These are phyloP conservation scores for Alternaria burnsii DNA, from an alignment of 2,329 filamentous ascomycete genomes.

Conservation along the genomic window DNA sequence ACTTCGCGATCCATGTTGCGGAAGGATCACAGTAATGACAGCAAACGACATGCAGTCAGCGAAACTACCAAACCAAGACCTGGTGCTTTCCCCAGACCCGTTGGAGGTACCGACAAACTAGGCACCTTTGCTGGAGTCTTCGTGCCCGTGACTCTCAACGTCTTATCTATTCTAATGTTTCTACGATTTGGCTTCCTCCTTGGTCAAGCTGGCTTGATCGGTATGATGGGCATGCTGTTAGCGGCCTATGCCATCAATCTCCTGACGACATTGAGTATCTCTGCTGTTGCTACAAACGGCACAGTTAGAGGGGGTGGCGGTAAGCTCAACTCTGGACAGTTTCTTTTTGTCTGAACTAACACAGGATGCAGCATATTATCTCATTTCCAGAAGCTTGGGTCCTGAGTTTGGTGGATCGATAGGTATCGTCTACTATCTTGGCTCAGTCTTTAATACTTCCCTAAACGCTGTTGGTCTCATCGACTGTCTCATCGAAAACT, in stretches of 20 bases:
- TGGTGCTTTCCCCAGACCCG: constrained; percentile 52
- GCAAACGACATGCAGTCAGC: constrained; percentile 34
- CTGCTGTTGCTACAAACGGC: constrained; percentile 88
- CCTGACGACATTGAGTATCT: constrained; percentile 85
- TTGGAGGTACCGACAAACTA: constrained; percentile 67
- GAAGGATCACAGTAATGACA: constrained; percentile 16
- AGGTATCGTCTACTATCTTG: constrained; percentile 87
- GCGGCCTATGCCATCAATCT: constrained; percentile 82
- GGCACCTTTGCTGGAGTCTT: constrained; percentile 74
- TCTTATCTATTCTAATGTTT: constrained; percentile 92
- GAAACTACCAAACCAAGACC: constrained; percentile 42
- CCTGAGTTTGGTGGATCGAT: constrained; percentile 91
- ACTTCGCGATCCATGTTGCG: constrained; percentile 20
- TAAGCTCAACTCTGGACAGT: neutral
- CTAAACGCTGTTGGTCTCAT: constrained; percentile 88
- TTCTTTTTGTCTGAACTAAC: neutral
- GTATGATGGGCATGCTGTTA: constrained; percentile 79
- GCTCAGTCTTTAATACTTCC: constrained; percentile 81
- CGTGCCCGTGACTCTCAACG: constrained; percentile 87
- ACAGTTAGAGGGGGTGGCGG: constrained; percentile 82
- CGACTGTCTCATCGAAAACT: constrained; percentile 80
- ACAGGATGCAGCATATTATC: constrained; percentile 71
- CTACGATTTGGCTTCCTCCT: constrained; percentile 86
- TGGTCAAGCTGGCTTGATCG: constrained; percentile 79
- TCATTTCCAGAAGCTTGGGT: constrained; percentile 85